Percentiles rank a stretch among this genome's conserved stretches.
phyloP scores from a whole-genome alignment of 345 rosid genomes.

The Rhodamnia rubescens region DNA sequence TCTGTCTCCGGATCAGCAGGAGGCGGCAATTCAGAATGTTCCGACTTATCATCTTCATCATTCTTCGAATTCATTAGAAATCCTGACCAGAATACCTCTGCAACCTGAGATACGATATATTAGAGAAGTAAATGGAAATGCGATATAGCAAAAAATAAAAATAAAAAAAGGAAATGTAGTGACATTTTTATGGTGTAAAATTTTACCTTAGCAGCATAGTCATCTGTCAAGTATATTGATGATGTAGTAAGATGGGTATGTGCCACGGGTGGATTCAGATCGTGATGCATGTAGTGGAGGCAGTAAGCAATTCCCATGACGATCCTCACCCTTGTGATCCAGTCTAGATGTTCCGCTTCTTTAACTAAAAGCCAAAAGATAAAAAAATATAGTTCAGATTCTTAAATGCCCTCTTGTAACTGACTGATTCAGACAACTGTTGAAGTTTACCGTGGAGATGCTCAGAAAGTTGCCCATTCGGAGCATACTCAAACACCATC shows the following conservation, averaged over 20 bases:
- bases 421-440: background rate
- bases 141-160: background rate
- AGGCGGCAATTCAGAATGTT: conserved; percentile 34
- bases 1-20: conserved; percentile 45
- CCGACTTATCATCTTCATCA: conserved; percentile 29
- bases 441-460: conserved; percentile 66
- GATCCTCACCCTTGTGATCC: conserved; percentile 78
- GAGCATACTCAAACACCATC: conserved; percentile 99
- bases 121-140: background rate
- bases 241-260: conserved; percentile 37
- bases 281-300: conserved; percentile 84
- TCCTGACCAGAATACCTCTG: conserved; percentile 33
- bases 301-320: conserved; percentile 89
- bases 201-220: conserved; percentile 88
- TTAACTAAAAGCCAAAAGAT: conserved; percentile 5
- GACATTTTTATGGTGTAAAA: background rate
- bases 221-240: conserved; percentile 61
- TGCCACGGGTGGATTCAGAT: conserved; percentile 63
- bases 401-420: background rate
- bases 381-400: background rate
- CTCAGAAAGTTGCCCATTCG: conserved; percentile 78
- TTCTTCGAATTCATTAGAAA: conserved; percentile 10
- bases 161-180: background rate
- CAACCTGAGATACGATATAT: conserved; percentile 26
- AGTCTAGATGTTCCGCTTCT: conserved; percentile 90